These are phyloP conservation scores for Nidularia pulvinata DNA, from an alignment of 768 basidiomycete genomes.

Conservation along the genomic window DNA sequence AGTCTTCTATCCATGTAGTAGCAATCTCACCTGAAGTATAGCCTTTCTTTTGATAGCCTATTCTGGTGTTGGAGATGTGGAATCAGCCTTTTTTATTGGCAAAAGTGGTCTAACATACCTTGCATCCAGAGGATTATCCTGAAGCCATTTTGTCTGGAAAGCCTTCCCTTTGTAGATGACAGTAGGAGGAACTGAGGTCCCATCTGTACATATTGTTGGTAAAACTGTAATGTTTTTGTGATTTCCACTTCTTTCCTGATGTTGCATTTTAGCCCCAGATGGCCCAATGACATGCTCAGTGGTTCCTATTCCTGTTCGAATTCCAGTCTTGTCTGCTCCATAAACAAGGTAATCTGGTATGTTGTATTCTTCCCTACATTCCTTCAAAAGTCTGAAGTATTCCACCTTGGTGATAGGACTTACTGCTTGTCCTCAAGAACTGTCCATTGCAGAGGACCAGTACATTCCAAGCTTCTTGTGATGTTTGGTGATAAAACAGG, in stretches of 20 bases:
- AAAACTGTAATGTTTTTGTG: conserved; percentile 32
- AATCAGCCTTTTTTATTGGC: conserved; percentile 3
- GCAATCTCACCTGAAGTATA: conserved; percentile 36
- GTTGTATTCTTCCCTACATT: conserved; percentile 15
- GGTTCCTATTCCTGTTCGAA: conserved; percentile 14
- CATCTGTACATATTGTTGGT: conserved; percentile 34
- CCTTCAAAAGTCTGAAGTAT: conserved; percentile 28
- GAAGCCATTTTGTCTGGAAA: conserved; percentile 30
- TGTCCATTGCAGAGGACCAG: conserved; percentile 29
- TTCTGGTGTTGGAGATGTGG: conserved; percentile 11
- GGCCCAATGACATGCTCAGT: conserved; percentile 25
- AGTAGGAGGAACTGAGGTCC: conserved; percentile 28
- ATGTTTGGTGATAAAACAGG: conserved; percentile 24
- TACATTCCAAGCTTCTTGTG: conserved; percentile 18
- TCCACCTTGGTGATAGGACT: conserved; percentile 29
- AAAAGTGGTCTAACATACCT: conserved; percentile 22
- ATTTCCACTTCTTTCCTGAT: conserved; percentile 23
- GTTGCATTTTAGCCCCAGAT: conserved; percentile 14
- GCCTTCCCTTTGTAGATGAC: conserved; percentile 37
- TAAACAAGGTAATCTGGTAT: conserved; percentile 21
- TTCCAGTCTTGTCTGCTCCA: conserved; percentile 28
- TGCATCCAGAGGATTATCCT: conserved; percentile 37
- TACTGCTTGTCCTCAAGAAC: conserved; percentile 26
- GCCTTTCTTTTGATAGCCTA: conserved; percentile 30
- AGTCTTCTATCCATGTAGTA: conserved; percentile 32